phyloP scores from a whole-genome alignment of 176 grass and related monocot species.

The Lolium perenne region DNA sequence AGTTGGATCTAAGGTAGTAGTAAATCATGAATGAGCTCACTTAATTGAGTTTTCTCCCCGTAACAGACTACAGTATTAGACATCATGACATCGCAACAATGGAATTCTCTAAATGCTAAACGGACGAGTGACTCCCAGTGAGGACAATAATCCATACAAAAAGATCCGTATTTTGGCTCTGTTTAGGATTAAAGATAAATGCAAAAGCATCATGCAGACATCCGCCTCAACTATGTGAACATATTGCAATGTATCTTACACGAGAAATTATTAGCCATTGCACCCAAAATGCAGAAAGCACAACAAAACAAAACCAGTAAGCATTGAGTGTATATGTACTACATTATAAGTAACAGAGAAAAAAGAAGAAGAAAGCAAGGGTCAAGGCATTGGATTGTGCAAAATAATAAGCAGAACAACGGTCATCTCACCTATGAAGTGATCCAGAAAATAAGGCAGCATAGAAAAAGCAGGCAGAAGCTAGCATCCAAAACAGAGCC shows the following conservation, averaged over 20 bases:
- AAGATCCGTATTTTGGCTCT: conserved; percentile 16
- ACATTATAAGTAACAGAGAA: background rate
- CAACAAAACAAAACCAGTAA: conserved; percentile 26
- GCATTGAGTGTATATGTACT: background rate
- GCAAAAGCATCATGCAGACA: background rate
- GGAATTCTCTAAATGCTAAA: conserved; percentile 18
- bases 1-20: background rate
- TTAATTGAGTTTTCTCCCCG: background rate
- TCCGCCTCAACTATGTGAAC: background rate
- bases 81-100: conserved; percentile 26
- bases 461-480: conserved; percentile 12
- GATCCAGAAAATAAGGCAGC: background rate
- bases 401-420: conserved; percentile 1
- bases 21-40: background rate
- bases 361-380: background rate
- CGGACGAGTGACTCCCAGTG: background rate
- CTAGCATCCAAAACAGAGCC: conserved; percentile 26
- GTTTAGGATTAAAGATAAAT: conserved; percentile 29
- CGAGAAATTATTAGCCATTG: conserved; percentile 6
- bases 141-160: conserved; percentile 39
- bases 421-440: background rate
- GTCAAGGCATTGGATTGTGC: background rate
- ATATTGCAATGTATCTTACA: background rate
- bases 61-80: background rate
- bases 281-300: conserved; percentile 32